These are phyloP conservation scores for Didymella sp. DNA, from an alignment of 2,329 filamentous ascomycete genomes.

Conservation along the genomic window DNA sequence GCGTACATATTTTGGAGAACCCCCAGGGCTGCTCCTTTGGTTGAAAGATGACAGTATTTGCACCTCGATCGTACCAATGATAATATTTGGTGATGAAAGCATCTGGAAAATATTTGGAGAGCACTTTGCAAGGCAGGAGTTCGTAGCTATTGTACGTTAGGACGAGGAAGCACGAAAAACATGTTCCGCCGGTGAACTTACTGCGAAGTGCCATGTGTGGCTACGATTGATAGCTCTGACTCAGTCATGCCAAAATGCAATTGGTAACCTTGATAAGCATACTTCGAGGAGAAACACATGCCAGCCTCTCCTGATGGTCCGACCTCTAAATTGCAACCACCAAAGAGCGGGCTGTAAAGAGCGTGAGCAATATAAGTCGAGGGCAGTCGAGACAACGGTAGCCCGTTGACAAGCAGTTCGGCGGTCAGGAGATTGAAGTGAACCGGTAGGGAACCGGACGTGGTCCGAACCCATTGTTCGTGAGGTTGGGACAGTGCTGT, in stretches of 20 bases:
- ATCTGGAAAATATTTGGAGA: no score
- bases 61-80: no score
- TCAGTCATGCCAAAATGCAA: conserved; percentile 49
- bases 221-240: conserved; percentile 34
- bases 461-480: neutral
- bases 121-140: conserved; percentile 12
- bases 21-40: no score
- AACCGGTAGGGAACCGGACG: neutral
- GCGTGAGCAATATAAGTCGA: neutral
- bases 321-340: neutral
- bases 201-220: conserved; percentile 6
- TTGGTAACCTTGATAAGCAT: conserved; percentile 20
- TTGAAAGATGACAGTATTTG: no score
- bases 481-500: neutral
- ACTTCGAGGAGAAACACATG: neutral
- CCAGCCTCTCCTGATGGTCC: neutral
- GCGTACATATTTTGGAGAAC: no score
- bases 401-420: neutral
- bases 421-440: neutral
- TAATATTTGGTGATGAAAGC: no score
- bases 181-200: no score
- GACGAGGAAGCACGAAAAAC: no score
- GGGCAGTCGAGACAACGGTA: neutral
- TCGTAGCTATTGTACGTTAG: no score
- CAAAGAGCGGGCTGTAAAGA: neutral